phyloP scores from a whole-genome alignment of 169 alveolate species.

The Plasmodium chabaudi region DNA sequence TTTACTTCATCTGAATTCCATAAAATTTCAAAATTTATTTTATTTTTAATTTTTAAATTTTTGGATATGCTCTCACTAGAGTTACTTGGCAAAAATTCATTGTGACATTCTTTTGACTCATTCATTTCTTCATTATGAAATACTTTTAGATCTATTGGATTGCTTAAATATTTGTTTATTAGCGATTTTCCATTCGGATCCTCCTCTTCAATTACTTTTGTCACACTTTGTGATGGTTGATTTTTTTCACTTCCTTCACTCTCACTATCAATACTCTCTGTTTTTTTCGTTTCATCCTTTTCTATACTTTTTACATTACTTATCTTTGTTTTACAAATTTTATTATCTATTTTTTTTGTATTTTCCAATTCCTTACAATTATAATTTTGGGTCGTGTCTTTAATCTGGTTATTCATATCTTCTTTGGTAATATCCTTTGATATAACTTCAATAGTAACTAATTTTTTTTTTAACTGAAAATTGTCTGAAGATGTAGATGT shows the following conservation, averaged over 20 bases:
- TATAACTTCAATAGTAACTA: slow-evolving; percentile 36
- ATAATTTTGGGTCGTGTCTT: neutral
- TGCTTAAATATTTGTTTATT: neutral
- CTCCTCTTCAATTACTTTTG: neutral
- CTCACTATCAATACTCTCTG: neutral
- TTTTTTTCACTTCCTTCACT: neutral
- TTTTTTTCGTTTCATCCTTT: neutral
- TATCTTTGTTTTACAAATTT: neutral
- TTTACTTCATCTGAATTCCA: slow-evolving; percentile 74
- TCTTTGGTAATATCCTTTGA: slow-evolving; percentile 16
- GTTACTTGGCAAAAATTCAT: neutral
- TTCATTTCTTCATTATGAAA: slow-evolving; percentile 50
- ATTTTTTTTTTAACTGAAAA: slow-evolving; percentile 28
- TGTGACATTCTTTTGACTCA: neutral
- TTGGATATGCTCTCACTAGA: neutral
- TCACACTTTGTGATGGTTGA: neutral
- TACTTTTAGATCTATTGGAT: slow-evolving; percentile 14
- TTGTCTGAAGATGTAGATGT: slow-evolving; percentile 22
- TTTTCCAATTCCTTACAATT: neutral
- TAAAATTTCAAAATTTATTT: slow-evolving; percentile 63
- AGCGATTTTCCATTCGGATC: slow-evolving; percentile 7
- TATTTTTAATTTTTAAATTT: slow-evolving; percentile 57
- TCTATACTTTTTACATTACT: neutral
- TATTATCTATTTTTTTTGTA: neutral
- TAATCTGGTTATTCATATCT: neutral